Base-by-base conservation (phyloP, 495 filamentous ascomycete species). In the Schizothecium vesticola region DNA sequence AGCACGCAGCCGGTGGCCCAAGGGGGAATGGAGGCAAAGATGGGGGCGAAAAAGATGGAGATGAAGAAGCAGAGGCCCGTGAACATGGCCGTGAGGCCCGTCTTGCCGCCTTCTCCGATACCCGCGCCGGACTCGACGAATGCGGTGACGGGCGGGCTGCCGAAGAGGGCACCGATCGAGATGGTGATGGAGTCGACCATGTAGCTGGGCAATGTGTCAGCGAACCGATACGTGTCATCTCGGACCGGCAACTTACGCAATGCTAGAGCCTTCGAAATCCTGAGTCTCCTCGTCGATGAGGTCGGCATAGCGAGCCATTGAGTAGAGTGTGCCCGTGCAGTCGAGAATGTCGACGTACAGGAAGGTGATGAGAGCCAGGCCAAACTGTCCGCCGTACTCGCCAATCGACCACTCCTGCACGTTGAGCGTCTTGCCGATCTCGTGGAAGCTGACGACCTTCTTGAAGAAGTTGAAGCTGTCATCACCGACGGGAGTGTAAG, bases 1-100 rank as follows among this genome's bases (percentile, higher is more conserved):
- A 94, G 86, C 24, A 92, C 92, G 78, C 88, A 91, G 22, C 91
- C 91, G 3, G 91, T 94, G 1, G 91, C 91, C 91, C 91, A 94
- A 0, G 90, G 86, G 3, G 91, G 91, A 68, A 94, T 94, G 0
- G 88, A 91, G 16, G 91, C 91, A 75, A 94, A 94, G 67, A 94
- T 92, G 1, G 91, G 91, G 0, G 91, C 91, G 76, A 94, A 94
- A 84, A 94, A 94, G 36, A 94, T 86, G 43, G 90, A 84, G 74
- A 94, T 88, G 83, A 94, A 93, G 83, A 94, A 94, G 77, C 89
- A 91, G 62, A 93, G 31, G 28, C 91, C 91, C 0, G 91, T 89
- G 57, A 85, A 78, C 74, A 90, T 88, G n/a, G 91, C 89, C 1
- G 91, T 93, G n/a, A 94, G 80, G 9, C 91, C 91, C 0, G 91